Percentiles rank a stretch among this genome's conserved stretches.
phyloP scores from a whole-genome alignment of 306 rosid species.

The Cicer arietinum region DNA sequence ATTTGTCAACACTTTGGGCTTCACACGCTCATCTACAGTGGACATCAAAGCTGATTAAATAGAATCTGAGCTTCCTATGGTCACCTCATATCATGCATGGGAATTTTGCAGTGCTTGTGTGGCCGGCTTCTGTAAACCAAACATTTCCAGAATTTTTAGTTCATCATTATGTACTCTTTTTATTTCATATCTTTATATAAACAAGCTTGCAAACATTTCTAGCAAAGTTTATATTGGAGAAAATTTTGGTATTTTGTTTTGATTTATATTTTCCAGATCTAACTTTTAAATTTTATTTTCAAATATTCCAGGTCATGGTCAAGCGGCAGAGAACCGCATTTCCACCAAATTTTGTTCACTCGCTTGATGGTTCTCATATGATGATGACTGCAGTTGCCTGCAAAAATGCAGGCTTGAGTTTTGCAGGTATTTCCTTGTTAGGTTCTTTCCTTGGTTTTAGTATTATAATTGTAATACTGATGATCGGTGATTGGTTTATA shows the following conservation, averaged over 20 bases:
- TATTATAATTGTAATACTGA: background rate
- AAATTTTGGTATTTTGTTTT: background rate
- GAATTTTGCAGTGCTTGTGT: background rate
- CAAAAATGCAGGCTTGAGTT: conserved; percentile 73
- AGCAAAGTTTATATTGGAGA: conserved; percentile 1
- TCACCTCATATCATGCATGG: background rate
- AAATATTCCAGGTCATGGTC: conserved; percentile 65
- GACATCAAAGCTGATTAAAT: background rate
- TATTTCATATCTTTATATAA: conserved; percentile 15
- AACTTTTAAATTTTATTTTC: conserved; percentile 23
- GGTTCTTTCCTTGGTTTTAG: conserved; percentile 16
- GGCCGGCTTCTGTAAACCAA: background rate
- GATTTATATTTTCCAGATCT: conserved; percentile 23
- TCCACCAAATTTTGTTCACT: conserved; percentile 97
- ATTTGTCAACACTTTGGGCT: background rate
- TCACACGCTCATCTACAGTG: background rate
- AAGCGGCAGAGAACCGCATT: conserved; percentile 88
- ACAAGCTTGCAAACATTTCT: conserved; percentile 32
- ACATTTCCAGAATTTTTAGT: background rate
- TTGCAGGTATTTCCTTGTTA: conserved; percentile 73
- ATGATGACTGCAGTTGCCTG: conserved; percentile 99
- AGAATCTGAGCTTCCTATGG: background rate
- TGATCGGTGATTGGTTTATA: conserved; percentile 31
- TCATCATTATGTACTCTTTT: background rate
- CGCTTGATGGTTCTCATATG: conserved; percentile 98